Conservation (phyloP, 2,329 filamentous ascomycete genomes). For the Beauveria varroae region DNA sequence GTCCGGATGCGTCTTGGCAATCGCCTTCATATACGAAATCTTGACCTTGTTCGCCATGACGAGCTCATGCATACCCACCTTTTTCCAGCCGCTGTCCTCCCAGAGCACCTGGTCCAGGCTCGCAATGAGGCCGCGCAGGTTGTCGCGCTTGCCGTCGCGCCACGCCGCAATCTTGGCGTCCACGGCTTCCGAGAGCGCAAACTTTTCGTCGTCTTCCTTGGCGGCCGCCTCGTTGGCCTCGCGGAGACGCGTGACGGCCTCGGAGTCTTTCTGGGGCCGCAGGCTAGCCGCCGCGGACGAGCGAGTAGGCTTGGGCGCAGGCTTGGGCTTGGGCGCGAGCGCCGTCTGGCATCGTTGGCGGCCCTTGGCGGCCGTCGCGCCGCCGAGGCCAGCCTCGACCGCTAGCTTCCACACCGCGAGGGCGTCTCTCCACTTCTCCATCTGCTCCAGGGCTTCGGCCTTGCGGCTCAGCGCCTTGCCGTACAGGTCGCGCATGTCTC, state of each 20-base stretch:
- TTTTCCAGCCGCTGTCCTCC: constrained; percentile 92
- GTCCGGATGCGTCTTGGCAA: constrained; percentile 96
- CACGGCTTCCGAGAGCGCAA: constrained; percentile 78
- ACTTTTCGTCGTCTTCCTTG: constrained; percentile 83
- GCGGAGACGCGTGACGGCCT: constrained; percentile 75
- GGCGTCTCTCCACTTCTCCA: constrained; percentile 90
- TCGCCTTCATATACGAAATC: constrained; percentile 97
- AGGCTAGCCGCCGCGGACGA: constrained; percentile 32
- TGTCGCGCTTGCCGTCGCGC: constrained; percentile 89
- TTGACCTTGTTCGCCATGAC: constrained; percentile 94
- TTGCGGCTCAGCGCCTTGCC: constrained; percentile 92
- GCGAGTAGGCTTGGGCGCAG: constrained; percentile 32
- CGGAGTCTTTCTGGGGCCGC: constrained; percentile 48
- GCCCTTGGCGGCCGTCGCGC: constrained; percentile 73
- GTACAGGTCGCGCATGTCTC: constrained; percentile 88
- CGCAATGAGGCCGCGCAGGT: constrained; percentile 77
- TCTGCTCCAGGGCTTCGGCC: constrained; percentile 88
- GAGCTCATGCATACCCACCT: constrained; percentile 87
- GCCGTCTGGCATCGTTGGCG: constrained; percentile 86
- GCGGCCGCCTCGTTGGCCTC: constrained; percentile 82
- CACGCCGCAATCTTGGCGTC: constrained; percentile 72
- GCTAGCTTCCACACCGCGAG: constrained; percentile 71
- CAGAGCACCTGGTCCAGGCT: constrained; percentile 86
- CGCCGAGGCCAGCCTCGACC: constrained; percentile 81
- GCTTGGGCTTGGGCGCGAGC: constrained; percentile 56